phyloP scores from a whole-genome alignment of 352 stramenopile species.

The Lagenidium giganteum region DNA sequence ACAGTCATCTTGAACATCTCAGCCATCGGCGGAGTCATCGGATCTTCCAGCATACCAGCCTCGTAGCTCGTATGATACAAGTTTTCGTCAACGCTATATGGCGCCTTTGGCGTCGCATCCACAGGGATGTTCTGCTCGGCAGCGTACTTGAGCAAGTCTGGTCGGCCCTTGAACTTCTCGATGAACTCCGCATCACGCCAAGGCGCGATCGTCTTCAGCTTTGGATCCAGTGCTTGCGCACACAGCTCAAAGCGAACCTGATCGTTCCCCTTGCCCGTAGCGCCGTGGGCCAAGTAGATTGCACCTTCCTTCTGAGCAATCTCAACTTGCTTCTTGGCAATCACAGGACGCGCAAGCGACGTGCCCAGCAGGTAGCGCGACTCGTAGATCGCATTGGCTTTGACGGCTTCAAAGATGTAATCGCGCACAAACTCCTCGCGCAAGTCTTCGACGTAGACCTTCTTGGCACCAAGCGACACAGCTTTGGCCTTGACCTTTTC shows the following conservation, averaged over 20 bases:
- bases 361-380: slow-evolving; percentile 96
- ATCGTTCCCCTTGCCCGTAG: slow-evolving; percentile 99
- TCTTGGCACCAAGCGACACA: slow-evolving; percentile 60
- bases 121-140: slow-evolving; percentile 96
- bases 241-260: slow-evolving; percentile 99
- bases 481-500: slow-evolving; percentile 92
- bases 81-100: slow-evolving; percentile 99
- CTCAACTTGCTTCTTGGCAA: slow-evolving; percentile 96
- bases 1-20: slow-evolving; percentile 99
- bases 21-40: slow-evolving; percentile 89
- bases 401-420: slow-evolving; percentile 92
- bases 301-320: slow-evolving; percentile 89
- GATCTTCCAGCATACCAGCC: slow-evolving; percentile 94
- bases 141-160: slow-evolving; percentile 96
- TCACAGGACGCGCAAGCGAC: slow-evolving; percentile 96
- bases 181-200: slow-evolving; percentile 99
- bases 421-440: slow-evolving; percentile 95
- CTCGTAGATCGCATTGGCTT: slow-evolving; percentile 98
- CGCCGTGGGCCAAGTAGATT: slow-evolving; percentile 94
- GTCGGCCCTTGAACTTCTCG: slow-evolving; percentile 97
- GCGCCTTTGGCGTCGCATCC: slow-evolving; percentile 95
- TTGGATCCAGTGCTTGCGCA: slow-evolving; percentile 93
- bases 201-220: slow-evolving; percentile 95
- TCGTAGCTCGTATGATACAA: slow-evolving; percentile 99
- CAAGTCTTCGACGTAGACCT: slow-evolving; percentile 96